phyloP scores from a whole-genome alignment of 192 early-diverging fungal genomes.

The Coemansia sp. region DNA sequence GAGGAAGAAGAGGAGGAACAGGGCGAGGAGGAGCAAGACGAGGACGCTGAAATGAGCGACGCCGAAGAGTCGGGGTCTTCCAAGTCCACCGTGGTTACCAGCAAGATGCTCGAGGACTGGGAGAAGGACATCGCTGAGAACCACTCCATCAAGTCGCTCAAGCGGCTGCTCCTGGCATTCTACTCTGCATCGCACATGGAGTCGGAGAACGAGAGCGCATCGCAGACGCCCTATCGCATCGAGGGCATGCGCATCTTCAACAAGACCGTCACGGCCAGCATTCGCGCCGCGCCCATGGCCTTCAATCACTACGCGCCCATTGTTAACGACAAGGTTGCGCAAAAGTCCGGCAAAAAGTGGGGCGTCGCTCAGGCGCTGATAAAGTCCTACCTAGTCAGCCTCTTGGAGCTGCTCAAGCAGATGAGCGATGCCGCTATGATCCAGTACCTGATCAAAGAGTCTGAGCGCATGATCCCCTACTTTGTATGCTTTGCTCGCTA shows the following conservation, averaged over 20 bases:
- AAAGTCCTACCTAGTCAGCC: slow-evolving; percentile 80
- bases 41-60: slow-evolving; percentile 50
- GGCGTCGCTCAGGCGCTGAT: slow-evolving; percentile 71
- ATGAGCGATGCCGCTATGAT: slow-evolving; percentile 87
- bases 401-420: slow-evolving; percentile 75
- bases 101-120: slow-evolving; percentile 78
- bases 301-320: slow-evolving; percentile 71
- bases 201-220: slow-evolving; percentile 62
- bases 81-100: slow-evolving; percentile 61
- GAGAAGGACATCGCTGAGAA: slow-evolving; percentile 60
- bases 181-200: slow-evolving; percentile 79
- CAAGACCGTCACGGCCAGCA: slow-evolving; percentile 72
- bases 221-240: slow-evolving; percentile 69
- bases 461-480: slow-evolving; percentile 74
- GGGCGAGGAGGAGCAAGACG: slow-evolving; percentile 24
- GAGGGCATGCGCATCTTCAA: slow-evolving; percentile 75
- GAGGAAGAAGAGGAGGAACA: slow-evolving; percentile 38
- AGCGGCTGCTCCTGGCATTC: slow-evolving; percentile 82
- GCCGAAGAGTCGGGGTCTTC: slow-evolving; percentile 41
- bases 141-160: slow-evolving; percentile 70
- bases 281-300: slow-evolving; percentile 70
- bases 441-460: slow-evolving; percentile 82
- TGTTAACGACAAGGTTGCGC: slow-evolving; percentile 35
- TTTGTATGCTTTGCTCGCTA: slow-evolving; percentile 82
- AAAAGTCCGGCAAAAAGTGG: slow-evolving; percentile 64